phyloP scores from a whole-genome alignment of 2,329 filamentous ascomycete genomes.

The Sarocladium oryzae region DNA sequence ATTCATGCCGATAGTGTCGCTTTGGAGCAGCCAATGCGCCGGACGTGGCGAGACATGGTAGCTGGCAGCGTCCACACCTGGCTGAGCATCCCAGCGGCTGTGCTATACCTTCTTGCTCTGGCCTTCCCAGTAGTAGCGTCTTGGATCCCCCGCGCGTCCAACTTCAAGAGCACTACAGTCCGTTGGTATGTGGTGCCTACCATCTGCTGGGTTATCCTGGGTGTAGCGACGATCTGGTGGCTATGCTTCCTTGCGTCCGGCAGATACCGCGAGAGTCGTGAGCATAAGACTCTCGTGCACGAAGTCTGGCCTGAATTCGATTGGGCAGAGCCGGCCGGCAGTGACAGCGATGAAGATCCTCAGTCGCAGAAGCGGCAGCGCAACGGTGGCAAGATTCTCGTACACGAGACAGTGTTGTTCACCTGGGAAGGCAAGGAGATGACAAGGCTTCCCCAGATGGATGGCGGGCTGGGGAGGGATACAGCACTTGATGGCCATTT shows the following conservation, averaged over 20 bases:
- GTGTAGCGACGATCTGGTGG: background rate
- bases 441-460: too few species aligned
- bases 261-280: background rate
- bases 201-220: background rate
- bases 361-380: background rate
- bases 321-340: background rate
- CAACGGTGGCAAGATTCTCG: slow-evolving; percentile 1
- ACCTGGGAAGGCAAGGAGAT: background rate
- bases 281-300: background rate
- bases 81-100: background rate
- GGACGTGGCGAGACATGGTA: background rate
- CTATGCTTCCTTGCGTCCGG: background rate
- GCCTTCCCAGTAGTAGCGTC: background rate
- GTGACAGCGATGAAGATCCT: background rate
- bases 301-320: slow-evolving; percentile 4
- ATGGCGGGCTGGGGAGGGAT: too few species aligned
- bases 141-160: background rate
- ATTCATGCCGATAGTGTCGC: background rate
- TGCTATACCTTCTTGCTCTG: background rate
- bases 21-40: background rate
- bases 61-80: background rate
- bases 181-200: background rate
- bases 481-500: too few species aligned
- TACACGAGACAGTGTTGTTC: slow-evolving; percentile 3
- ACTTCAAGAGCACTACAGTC: background rate